Percentiles rank a stretch among this genome's conserved stretches.
These are phyloP conservation scores for Lasiosphaeria hispida DNA, from an alignment of 495 filamentous ascomycete genomes.

Conservation along the genomic window DNA sequence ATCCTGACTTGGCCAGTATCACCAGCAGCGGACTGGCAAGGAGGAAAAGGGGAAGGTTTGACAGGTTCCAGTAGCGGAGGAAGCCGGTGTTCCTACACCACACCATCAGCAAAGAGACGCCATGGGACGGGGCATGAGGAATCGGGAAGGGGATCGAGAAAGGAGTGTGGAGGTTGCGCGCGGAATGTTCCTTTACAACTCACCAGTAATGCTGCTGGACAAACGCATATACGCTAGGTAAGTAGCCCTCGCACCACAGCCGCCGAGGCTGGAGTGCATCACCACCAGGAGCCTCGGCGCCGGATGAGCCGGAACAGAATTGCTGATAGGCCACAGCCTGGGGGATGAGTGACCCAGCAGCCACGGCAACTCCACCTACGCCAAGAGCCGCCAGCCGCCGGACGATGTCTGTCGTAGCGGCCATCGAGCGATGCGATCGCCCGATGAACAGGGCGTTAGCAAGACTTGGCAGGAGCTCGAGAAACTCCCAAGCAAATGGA, in stretches of 20 bases:
- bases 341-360: conserved; percentile 63
- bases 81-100: conserved; percentile 74
- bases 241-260: conserved; percentile 65
- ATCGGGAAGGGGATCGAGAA: neutral
- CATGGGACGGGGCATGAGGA: neutral
- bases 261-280: conserved; percentile 34
- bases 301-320: conserved; percentile 55
- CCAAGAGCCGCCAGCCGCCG: conserved; percentile 55
- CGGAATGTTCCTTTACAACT: conserved; percentile 20
- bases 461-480: conserved; percentile 51
- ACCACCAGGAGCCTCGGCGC: conserved; percentile 22
- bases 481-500: conserved; percentile 42
- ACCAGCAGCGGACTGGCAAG: conserved; percentile 75
- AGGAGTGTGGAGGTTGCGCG: neutral
- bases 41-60: conserved; percentile 85
- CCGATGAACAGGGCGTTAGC: conserved; percentile 5
- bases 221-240: conserved; percentile 88
- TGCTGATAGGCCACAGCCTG: conserved; percentile 71
- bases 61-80: conserved; percentile 83
- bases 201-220: conserved; percentile 92
- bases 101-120: conserved; percentile 1
- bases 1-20: conserved; percentile 62
- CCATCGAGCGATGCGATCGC: neutral
- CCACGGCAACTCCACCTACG: conserved; percentile 65
- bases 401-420: conserved; percentile 23